Percentiles rank a stretch among this genome's conserved stretches.
Conservation (phyloP, 257 asterid genomes). For the Solanum verrucosum region DNA sequence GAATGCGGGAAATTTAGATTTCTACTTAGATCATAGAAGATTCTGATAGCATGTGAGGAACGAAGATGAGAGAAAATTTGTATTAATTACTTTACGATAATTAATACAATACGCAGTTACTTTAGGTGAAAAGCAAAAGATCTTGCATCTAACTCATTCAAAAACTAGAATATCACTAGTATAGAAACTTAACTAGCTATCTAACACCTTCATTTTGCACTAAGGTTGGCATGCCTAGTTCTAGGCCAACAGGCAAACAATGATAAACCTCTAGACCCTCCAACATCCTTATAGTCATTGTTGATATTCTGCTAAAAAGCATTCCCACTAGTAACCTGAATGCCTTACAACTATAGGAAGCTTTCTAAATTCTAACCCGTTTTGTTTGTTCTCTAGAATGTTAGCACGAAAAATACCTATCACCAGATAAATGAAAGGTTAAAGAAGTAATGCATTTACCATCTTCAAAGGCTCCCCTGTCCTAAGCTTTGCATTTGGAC, state of each 20-base stretch:
- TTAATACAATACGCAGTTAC: too few species aligned
- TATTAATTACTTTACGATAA: too few species aligned
- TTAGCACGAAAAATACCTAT: too few species aligned
- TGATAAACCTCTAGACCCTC: not conserved
- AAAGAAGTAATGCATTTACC: slow-evolving; percentile 11
- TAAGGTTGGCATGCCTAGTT: not conserved
- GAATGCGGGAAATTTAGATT: too few species aligned
- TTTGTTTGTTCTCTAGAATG: not conserved
- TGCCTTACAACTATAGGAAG: not conserved
- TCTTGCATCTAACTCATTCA: too few species aligned
- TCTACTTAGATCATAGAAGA: too few species aligned
- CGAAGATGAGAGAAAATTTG: too few species aligned
- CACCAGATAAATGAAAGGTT: not conserved
- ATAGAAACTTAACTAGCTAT: too few species aligned
- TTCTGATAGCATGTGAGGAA: too few species aligned
- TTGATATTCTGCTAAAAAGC: not conserved
- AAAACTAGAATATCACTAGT: too few species aligned
- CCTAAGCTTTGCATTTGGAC: slow-evolving; percentile 44
- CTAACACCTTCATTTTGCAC: too few species aligned
- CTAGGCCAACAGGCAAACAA: not conserved
- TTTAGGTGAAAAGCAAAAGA: too few species aligned
- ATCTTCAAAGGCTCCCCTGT: slow-evolving; percentile 20
- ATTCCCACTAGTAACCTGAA: not conserved
- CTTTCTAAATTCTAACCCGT: not conserved
- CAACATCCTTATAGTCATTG: not conserved